Conservation (phyloP, 2,329 filamentous ascomycete genomes). For the Bertia moriformis region DNA sequence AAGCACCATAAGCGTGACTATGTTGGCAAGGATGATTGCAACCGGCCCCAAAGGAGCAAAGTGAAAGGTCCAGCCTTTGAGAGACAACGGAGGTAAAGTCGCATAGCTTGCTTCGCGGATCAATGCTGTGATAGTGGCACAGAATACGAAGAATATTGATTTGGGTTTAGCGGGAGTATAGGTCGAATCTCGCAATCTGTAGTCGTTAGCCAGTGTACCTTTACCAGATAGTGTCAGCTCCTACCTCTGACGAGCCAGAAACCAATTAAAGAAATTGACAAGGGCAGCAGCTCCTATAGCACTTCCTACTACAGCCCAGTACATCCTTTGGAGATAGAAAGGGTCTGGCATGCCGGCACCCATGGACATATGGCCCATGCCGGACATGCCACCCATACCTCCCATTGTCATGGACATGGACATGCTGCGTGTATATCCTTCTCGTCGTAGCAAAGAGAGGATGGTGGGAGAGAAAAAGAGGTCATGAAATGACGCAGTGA, state of each 20-base stretch:
- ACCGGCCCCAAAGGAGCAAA: slow-evolving; percentile 21
- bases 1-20: slow-evolving; percentile 32
- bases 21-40: slow-evolving; percentile 25
- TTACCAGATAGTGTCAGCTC: background rate
- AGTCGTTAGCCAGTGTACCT: background rate
- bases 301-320: slow-evolving; percentile 28
- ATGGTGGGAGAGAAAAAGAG: too few species aligned
- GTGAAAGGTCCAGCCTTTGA: slow-evolving; percentile 10
- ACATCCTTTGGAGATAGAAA: slow-evolving; percentile 31
- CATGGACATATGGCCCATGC: slow-evolving; percentile 22
- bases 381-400: background rate
- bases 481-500: too few species aligned
- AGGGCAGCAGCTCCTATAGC: background rate
- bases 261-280: background rate
- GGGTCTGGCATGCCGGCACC: slow-evolving; percentile 24
- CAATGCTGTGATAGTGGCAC: slow-evolving; percentile 37
- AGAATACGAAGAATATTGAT: slow-evolving; percentile 21
- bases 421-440: too few species aligned
- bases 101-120: slow-evolving; percentile 34
- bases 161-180: background rate
- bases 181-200: background rate
- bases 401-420: too few species aligned
- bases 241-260: background rate
- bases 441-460: too few species aligned
- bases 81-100: slow-evolving; percentile 15